phyloP scores from a whole-genome alignment of 75 land plant genomes.

The Pinus tabuliformis region DNA sequence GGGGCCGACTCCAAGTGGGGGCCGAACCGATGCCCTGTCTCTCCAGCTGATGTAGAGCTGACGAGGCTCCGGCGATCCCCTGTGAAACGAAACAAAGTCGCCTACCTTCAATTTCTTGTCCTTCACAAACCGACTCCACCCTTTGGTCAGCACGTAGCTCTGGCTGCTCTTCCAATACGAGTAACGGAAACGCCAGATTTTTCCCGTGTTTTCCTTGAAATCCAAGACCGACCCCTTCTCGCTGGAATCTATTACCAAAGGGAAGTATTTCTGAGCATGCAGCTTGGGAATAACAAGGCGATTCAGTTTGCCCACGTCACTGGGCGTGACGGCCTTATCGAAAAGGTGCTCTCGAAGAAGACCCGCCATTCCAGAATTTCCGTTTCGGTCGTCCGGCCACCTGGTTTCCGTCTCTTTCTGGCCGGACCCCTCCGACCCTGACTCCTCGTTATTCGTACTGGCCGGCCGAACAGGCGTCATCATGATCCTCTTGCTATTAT shows the following conservation, averaged over 20 bases:
- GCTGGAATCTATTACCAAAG: conserved; percentile 19
- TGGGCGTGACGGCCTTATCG: conserved; percentile 47
- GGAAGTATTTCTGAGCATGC: conserved; percentile 47
- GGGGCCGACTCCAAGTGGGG: background rate
- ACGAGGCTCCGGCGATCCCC: background rate
- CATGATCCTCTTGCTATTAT: background rate
- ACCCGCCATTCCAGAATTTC: too few relatives aligned
- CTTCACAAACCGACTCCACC: conserved; percentile 48
- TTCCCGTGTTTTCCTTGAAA: conserved; percentile 32
- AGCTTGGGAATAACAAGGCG: conserved; percentile 53
- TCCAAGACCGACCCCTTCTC: conserved; percentile 26
- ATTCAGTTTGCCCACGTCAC: conserved; percentile 53
- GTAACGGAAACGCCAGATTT: conserved; percentile 46
- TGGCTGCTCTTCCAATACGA: conserved; percentile 55
- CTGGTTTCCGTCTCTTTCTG: background rate
- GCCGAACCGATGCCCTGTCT: background rate
- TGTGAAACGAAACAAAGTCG: conserved; percentile 35
- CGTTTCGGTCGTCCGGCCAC: too few relatives aligned
- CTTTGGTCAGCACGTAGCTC: conserved; percentile 51
- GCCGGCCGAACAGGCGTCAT: background rate
- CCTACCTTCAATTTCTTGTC: conserved; percentile 51
- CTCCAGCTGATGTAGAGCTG: background rate
- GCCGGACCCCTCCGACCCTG: background rate
- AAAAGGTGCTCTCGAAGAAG: conserved; percentile 30
- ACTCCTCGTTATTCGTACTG: background rate